These are phyloP conservation scores for Arthrobotrys entomopaga DNA, from an alignment of 2,329 filamentous ascomycete species.

Conservation along the genomic window DNA sequence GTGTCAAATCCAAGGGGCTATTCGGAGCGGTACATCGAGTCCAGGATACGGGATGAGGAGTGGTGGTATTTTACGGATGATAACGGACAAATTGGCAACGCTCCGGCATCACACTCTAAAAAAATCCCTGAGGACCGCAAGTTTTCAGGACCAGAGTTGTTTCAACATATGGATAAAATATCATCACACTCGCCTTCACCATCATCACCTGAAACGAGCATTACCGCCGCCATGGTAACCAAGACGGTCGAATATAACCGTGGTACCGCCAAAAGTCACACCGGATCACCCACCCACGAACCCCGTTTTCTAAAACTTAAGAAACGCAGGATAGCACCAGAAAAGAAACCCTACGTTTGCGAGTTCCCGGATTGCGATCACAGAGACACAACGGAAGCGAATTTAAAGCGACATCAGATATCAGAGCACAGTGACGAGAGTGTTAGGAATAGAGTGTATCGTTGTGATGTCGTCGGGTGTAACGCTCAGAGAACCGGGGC, in stretches of 20 bases:
- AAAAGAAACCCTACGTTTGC: slow-evolving; percentile 19
- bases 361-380: slow-evolving; percentile 20
- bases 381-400: slow-evolving; percentile 26
- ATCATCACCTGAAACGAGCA: not conserved
- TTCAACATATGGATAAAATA: not conserved
- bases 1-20: not conserved
- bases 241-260: not conserved
- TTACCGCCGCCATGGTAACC: not conserved
- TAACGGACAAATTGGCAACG: not conserved
- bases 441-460: slow-evolving; percentile 12
- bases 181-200: not conserved
- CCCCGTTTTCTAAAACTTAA: not conserved
- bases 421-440: slow-evolving; percentile 27
- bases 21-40: slow-evolving; percentile 4
- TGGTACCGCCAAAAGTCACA: too few relatives aligned
- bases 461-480: slow-evolving; percentile 16
- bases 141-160: not conserved
- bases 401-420: slow-evolving; percentile 29
- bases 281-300: not conserved
- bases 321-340: slow-evolving; percentile 20
- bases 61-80: slow-evolving; percentile 10
- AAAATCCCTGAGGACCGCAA: not conserved
- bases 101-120: not conserved
- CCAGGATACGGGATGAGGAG: slow-evolving; percentile 9
- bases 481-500: slow-evolving; percentile 27